Conservation (phyloP, 1,284 basidiomycete genomes). For the Ganoderma lingzhi region DNA sequence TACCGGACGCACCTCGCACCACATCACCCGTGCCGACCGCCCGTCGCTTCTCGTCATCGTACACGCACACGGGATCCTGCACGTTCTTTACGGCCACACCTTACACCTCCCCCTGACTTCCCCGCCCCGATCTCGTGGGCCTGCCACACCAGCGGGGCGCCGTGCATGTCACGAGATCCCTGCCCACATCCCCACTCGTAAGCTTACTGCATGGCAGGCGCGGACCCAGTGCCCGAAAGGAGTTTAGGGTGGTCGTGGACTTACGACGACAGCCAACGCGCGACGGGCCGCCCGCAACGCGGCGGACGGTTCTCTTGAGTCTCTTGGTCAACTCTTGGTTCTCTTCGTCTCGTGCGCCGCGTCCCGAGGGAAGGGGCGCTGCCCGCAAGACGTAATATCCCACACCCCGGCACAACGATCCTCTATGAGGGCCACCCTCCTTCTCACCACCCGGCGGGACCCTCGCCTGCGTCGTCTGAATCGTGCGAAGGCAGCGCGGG, state of each 20-base stretch:
- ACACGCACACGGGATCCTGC: not conserved
- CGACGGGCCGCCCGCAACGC: constrained; percentile 10
- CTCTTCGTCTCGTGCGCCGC: constrained; percentile 4
- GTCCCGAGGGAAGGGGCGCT: not conserved
- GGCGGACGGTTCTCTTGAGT: not conserved
- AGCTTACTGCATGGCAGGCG: not conserved
- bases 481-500: constrained; percentile 2
- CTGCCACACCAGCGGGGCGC: not conserved
- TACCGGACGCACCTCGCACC: constrained; percentile 22
- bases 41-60: constrained; percentile 3
- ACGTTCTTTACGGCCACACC: not conserved
- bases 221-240: not conserved
- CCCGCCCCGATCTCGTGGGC: constrained; percentile 2
- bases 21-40: constrained; percentile 6
- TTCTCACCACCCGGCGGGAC: constrained; percentile 5
- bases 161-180: not conserved
- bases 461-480: not conserved
- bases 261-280: not conserved
- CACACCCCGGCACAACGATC: constrained; percentile 5
- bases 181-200: not conserved
- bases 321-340: not conserved
- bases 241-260: constrained; percentile 6
- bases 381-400: not conserved
- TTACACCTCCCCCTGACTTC: not conserved
- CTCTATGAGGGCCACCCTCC: constrained; percentile 9